These are phyloP conservation scores for Chrysosporium queenslandicum DNA, from an alignment of 2,329 filamentous ascomycete genomes.

Conservation along the genomic window DNA sequence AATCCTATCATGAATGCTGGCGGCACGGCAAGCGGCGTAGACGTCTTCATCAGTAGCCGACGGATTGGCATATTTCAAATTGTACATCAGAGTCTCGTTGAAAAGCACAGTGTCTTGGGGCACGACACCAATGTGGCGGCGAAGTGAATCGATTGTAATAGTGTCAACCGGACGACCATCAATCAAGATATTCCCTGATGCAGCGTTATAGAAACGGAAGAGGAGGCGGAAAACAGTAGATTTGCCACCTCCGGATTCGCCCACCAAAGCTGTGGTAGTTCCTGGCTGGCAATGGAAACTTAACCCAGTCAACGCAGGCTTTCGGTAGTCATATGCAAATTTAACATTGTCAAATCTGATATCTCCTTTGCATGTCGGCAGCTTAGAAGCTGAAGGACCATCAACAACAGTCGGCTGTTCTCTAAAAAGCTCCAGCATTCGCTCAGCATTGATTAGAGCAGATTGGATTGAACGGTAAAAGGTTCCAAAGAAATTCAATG, in stretches of 20 bases:
- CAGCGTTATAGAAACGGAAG: conserved; percentile 90
- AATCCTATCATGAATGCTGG: conserved; percentile 88
- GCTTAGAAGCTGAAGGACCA: conserved; percentile 50
- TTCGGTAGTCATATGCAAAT: conserved; percentile 81
- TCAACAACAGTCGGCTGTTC: conserved; percentile 89
- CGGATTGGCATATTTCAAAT: conserved; percentile 80
- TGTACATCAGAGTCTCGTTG: conserved; percentile 92
- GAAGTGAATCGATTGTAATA: conserved; percentile 85
- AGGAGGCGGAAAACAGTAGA: conserved; percentile 92
- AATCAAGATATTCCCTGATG: conserved; percentile 68
- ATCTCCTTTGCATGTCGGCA: conserved; percentile 64
- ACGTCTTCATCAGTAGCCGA: conserved; percentile 71
- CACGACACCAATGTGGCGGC: conserved; percentile 85
- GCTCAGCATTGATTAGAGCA: conserved; percentile 93
- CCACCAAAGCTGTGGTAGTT: conserved; percentile 90
- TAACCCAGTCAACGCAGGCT: conserved; percentile 72
- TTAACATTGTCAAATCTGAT: conserved; percentile 81
- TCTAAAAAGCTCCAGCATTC: conserved; percentile 90
- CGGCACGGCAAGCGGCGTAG: conserved; percentile 69
- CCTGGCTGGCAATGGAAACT: conserved; percentile 79
- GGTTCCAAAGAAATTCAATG: conserved; percentile 80
- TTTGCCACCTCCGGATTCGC: conserved; percentile 93
- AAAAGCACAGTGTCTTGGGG: conserved; percentile 94
- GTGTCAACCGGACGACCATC: conserved; percentile 77
- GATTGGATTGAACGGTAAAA: conserved; percentile 96